Percentiles rank a stretch among this genome's conserved stretches.
These are phyloP conservation scores for Lagerstroemia speciosa DNA, from an alignment of 345 rosid genomes.

Conservation along the genomic window DNA sequence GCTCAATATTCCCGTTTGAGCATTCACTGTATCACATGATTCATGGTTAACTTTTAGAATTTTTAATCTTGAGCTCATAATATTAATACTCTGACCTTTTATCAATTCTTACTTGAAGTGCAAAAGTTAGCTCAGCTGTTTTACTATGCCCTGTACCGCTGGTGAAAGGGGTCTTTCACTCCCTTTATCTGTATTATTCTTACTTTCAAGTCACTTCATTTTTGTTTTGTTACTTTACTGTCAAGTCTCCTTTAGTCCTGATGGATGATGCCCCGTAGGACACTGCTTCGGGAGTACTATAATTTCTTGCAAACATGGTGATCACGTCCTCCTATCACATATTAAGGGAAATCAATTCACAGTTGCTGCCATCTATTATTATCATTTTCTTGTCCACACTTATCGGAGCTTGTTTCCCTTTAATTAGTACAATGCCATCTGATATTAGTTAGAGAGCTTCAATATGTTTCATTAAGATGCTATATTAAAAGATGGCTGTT, in stretches of 20 bases:
- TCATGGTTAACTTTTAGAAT: not conserved
- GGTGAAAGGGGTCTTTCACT: not conserved
- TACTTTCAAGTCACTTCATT: not conserved
- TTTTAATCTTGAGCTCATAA: not conserved
- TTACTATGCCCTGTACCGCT: not conserved
- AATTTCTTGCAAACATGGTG: not conserved
- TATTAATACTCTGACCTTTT: not conserved
- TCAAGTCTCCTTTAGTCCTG: not conserved
- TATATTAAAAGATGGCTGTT: constrained; percentile 20
- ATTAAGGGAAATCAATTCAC: not conserved
- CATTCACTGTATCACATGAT: not conserved
- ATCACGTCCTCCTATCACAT: not conserved
- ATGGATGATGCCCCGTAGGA: not conserved
- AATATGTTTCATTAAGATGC: not conserved
- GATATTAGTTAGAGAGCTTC: not conserved
- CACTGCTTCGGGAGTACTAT: not conserved
- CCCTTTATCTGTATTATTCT: not conserved
- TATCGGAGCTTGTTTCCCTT: not conserved
- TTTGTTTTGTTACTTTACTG: not conserved
- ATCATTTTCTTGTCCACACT: not conserved
- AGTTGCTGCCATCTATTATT: not conserved
- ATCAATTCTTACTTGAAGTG: not conserved
- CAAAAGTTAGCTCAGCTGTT: not conserved
- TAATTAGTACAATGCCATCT: not conserved
- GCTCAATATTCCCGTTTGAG: not conserved